Evolutionary conservation across 169 alveolate genomes (phyloP), one percentile per base, ranked within the genome.

Genomic region (Cyclospora cayetanensis): DNA sequence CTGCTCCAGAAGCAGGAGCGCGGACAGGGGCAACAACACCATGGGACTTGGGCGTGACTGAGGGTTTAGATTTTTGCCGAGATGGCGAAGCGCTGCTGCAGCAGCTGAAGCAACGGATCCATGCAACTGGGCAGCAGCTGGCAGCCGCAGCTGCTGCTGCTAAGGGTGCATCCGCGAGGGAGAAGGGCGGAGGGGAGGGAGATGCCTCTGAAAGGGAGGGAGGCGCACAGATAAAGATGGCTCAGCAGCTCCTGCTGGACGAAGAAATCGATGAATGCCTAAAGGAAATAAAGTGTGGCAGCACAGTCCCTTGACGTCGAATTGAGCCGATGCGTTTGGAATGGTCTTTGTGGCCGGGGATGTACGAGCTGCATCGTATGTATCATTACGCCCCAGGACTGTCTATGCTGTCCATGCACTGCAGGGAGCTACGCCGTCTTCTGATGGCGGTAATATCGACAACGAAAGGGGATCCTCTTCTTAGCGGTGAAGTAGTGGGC

Each of bases 401-500:
- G n/a, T n/a, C n/a, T n/a, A n/a, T 66, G 31, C 79, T 12, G 79
- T 31, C 22, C 20, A 22, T 46, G 5, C 34, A 37, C n/a, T 20
- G 82, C 82, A 70, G 82, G 82, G 82, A 70, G 82, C 82, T 70
- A 5, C 82, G 82, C 5, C 82, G 82, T 18, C n/a, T 70, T 46
- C 34, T 70, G 34, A 15, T 70, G 1, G 35, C 34, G 35, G 53
- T 52, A 4, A 2, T 70, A 12, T 70, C 82, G 5, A 18, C 39
- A 9, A 70, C 39, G 0, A 70, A 70, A 39, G 35, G 55, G 29
- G 39, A 37, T 70, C 52, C 82, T 11, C 2, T 70, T 70, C 53
- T 70, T 12, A 37, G 39, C 20, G 82, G 39, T 35, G 39, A 46
- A 22, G 53, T 18, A 70, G n/a, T 22, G 15, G 82, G 39, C 55